Evolutionary conservation across 2,329 filamentous ascomycete species (phyloP).

Genomic region (Fusarium praegraminearum): DNA sequence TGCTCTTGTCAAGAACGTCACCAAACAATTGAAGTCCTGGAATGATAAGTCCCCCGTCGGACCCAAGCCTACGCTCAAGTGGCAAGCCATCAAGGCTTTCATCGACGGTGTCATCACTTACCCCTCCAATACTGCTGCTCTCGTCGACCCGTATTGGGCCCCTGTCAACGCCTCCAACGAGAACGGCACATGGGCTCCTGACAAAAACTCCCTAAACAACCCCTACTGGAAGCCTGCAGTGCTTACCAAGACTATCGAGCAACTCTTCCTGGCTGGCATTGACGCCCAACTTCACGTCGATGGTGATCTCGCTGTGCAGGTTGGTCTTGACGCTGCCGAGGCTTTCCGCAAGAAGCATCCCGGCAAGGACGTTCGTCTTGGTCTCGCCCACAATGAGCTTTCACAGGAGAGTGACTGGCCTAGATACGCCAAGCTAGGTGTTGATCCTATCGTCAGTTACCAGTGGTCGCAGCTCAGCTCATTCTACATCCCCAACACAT

Average conservation of each 20-base stretch:
- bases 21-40: conserved; percentile 12
- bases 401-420: conserved; percentile 43
- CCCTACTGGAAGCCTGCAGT: conserved; percentile 45
- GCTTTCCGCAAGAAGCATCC: conserved; percentile 39
- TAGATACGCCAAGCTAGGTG: conserved; percentile 43
- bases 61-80: conserved; percentile 43
- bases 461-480: conserved; percentile 48
- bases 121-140: conserved; percentile 46
- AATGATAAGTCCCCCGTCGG: conserved; percentile 31
- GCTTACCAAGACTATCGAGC: conserved; percentile 42
- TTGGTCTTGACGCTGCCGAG: conserved; percentile 43
- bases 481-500: conserved; percentile 43
- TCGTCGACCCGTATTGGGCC: conserved; percentile 45
- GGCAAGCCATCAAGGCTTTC: conserved; percentile 48
- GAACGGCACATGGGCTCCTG: conserved; percentile 36
- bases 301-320: conserved; percentile 44
- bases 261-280: conserved; percentile 37
- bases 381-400: conserved; percentile 46
- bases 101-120: conserved; percentile 48
- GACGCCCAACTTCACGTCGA: conserved; percentile 46
- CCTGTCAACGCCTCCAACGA: conserved; percentile 37
- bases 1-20: conserved; percentile 27
- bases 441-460: conserved; percentile 45
- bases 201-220: conserved; percentile 42
- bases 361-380: conserved; percentile 39